Evolutionary conservation across 768 basidiomycete species (phyloP).

Genomic region (Sutorius australiensis): DNA sequence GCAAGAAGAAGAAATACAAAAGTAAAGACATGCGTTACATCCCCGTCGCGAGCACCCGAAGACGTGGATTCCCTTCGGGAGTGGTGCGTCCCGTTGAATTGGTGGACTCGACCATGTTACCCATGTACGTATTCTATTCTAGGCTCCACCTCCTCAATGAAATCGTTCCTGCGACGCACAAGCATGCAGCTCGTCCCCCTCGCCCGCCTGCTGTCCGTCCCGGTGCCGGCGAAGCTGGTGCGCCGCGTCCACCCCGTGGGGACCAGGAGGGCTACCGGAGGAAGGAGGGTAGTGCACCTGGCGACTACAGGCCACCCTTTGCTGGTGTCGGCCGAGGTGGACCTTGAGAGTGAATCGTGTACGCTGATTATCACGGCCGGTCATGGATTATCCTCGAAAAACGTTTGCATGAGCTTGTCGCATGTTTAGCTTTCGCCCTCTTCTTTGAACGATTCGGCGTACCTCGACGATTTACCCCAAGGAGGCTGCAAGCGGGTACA

Average conservation of each 20-base stretch:
- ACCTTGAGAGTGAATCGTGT: slow-evolving; percentile 54
- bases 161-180: slow-evolving; percentile 97
- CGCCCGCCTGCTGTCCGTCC: slow-evolving; percentile 75
- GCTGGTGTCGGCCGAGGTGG: slow-evolving; percentile 86
- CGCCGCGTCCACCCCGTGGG: slow-evolving; percentile 85
- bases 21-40: slow-evolving; percentile 72
- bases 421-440: slow-evolving; percentile 19
- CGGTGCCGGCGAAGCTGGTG: slow-evolving; percentile 68
- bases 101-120: background rate
- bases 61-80: slow-evolving; percentile 97
- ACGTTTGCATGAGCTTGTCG: slow-evolving; percentile 25
- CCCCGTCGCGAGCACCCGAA: slow-evolving; percentile 86
- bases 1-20: slow-evolving; percentile 45
- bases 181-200: slow-evolving; percentile 87
- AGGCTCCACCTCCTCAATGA: slow-evolving; percentile 93
- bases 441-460: slow-evolving; percentile 29
- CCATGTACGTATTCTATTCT: background rate
- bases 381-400: slow-evolving; percentile 12
- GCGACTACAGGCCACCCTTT: slow-evolving; percentile 86
- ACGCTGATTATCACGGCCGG: background rate
- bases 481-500: too few species aligned
- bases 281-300: slow-evolving; percentile 84
- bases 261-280: slow-evolving; percentile 88
- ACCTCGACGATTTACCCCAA: slow-evolving; percentile 2
- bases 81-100: slow-evolving; percentile 44